Conservation (phyloP, 768 basidiomycete species). For the Lactifluus rugatus region DNA sequence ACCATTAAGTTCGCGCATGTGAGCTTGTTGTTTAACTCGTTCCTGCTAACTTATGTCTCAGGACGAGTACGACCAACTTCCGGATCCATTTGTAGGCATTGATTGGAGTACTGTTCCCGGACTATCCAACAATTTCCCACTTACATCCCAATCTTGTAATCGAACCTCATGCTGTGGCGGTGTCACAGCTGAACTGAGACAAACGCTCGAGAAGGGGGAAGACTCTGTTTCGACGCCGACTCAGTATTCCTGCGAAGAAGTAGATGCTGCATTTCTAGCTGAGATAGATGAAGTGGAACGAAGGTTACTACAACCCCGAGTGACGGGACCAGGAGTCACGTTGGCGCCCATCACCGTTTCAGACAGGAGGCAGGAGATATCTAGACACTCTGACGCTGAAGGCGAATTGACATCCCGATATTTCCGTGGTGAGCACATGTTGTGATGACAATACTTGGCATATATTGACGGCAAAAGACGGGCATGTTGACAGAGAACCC, state of each 20-base stretch:
- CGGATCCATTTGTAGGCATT: slow-evolving; percentile 44
- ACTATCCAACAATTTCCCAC: slow-evolving; percentile 15
- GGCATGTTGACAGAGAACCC: not conserved
- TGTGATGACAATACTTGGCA: not conserved
- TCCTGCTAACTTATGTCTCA: slow-evolving; percentile 3
- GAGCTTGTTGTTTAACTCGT: not conserved
- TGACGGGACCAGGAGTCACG: not conserved
- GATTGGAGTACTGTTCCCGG: slow-evolving; percentile 35
- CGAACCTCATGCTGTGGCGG: not conserved
- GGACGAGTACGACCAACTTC: slow-evolving; percentile 45
- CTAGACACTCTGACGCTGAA: not conserved
- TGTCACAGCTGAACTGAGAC: not conserved
- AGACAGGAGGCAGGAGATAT: not conserved
- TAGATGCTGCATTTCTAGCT: slow-evolving; percentile 20
- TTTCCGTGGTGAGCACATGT: slow-evolving; percentile 5
- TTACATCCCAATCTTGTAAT: not conserved
- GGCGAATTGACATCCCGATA: slow-evolving; percentile 4
- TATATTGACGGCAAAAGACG: not conserved
- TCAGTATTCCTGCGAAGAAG: slow-evolving; percentile 24
- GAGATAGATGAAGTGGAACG: slow-evolving; percentile 6
- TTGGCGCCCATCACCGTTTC: not conserved
- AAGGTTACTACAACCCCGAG: not conserved
- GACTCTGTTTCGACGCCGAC: not conserved
- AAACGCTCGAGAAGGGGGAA: not conserved
- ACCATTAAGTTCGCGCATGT: not conserved